Base-by-base conservation (phyloP, 2,329 filamentous ascomycete genomes). In the Aspergillus sp. region DNA sequence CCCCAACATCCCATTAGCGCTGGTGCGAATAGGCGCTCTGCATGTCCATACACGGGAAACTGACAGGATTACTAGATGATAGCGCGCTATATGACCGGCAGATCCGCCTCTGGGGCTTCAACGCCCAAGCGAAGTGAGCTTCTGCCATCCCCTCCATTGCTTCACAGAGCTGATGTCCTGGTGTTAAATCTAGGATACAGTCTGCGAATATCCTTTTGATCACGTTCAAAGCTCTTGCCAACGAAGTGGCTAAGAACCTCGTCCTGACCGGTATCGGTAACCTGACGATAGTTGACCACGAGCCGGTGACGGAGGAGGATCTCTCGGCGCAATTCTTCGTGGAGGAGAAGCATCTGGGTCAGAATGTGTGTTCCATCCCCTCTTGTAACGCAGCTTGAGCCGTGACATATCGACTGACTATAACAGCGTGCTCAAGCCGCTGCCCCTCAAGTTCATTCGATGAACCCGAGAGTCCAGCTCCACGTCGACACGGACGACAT, bases 61-160 rank as follows among this genome's bases (percentile, higher is more conserved):
- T 35, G 28, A 24, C 25, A 31, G 30, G 32, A 19, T 17, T 5
- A 8, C 42, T 41, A 85, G 91, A 96, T 61, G 91, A 98, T 56
- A 93, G 96, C 52, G 91, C 89, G 10, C 77, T 96, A 4, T 98
- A 98, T 58, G 91, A 98, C 63, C 80, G 91, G 30, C 91, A 98
- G 59, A 95, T 98, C 51, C 82, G 91, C 33, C 78, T 98, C 17
- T 98, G 91, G 91, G 91, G 91, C 26, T 84, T 96, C 53, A 80
- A 91, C 51, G 91, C 91, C 5, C 91, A 98, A 60, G 82, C 93
- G 57, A 73, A 72, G 72, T 74, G 53, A 51, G 55, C 36, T 12
- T 22, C 16, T 15, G 22, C n/a, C 30, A 25, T n/a, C 15, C 14
- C n/a, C 24, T 17, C n/a, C 5, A 19, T 14, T 11, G 13, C 22